Base-by-base conservation (phyloP, 805 yeast species). In the Candida piceae region DNA sequence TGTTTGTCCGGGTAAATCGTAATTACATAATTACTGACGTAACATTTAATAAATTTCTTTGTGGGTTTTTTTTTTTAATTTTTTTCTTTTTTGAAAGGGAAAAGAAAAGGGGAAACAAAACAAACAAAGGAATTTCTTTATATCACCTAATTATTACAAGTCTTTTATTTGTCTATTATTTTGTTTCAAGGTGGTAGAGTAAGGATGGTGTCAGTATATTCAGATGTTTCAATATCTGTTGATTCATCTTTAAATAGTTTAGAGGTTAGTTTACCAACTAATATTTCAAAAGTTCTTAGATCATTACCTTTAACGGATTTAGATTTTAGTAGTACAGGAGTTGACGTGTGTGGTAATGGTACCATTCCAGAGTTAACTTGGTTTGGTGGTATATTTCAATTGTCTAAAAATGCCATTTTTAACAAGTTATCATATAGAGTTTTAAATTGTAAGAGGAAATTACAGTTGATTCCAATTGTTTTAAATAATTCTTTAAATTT, bases 381-480 rank as follows among this genome's bases (percentile, higher is more conserved):
- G 16, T 17, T 15, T 17, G 55, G 55, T 7, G 45, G 42, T 2
- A 18, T 47, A n/a, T 27, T 42, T 15, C 32, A 44, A 13, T 13
- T 28, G 5, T 9, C 24, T n/a, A 43, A 27, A 27, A 34, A 44
- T 11, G 41, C 52, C 17, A 39, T 48, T 15, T 16, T 45, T 25
- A 40, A 31, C 30, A 41, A 40, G 17, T 16, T 48, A 8, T 24
- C 42, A 9, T 48, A 43, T 37, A 41, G 46, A 35, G 28, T 48
- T 1, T 31, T 45, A 24, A 39, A 35, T 11, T 40, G 42, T 8
- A 40, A 36, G 5, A 16, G 17, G 4, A 36, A 34, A n/a, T 8
- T 48, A 23, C 39, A 39, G 7, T 54, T 72, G 23, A 53, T 64
- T 9, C 80, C 80, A 7, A 37, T 72, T 15, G 45, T 56, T 2